Conservation (phyloP, 2,329 filamentous ascomycete species). For the Fusarium poae region DNA sequence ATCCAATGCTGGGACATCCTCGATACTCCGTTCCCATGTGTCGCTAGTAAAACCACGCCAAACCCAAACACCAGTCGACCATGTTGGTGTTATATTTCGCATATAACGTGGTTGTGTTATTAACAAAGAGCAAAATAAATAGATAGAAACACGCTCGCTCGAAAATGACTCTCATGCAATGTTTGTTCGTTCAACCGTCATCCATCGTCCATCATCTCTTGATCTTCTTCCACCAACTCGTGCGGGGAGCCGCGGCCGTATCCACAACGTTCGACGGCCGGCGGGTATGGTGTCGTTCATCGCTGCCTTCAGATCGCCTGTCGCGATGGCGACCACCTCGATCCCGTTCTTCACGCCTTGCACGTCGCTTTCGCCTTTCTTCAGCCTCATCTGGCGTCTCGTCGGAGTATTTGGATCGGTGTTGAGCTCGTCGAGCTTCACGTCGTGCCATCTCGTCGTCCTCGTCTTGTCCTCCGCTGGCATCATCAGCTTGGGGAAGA, state of each 20-base stretch:
- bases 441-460: constrained; percentile 63
- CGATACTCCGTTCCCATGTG: constrained; percentile 35
- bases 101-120: constrained; percentile 26
- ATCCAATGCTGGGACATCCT: constrained; percentile 25
- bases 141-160: constrained; percentile 47
- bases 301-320: constrained; percentile 59
- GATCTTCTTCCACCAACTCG: constrained; percentile 72
- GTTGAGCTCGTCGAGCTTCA: constrained; percentile 62
- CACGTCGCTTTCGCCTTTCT: constrained; percentile 59
- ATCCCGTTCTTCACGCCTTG: constrained; percentile 59
- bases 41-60: constrained; percentile 30
- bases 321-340: constrained; percentile 42
- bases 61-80: constrained; percentile 17
- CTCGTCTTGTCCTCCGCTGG: constrained; percentile 56
- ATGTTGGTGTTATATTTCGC: constrained; percentile 22
- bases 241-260: constrained; percentile 61
- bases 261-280: constrained; percentile 60
- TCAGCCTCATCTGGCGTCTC: constrained; percentile 59
- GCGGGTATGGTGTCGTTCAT: constrained; percentile 59
- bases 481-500: constrained; percentile 49
- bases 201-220: constrained; percentile 57
- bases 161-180: constrained; percentile 44
- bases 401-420: constrained; percentile 60
- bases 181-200: constrained; percentile 47
- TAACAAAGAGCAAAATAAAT: constrained; percentile 30